phyloP scores from a whole-genome alignment of 2,329 filamentous ascomycete genomes.

The Chaetoscypha palmicola region DNA sequence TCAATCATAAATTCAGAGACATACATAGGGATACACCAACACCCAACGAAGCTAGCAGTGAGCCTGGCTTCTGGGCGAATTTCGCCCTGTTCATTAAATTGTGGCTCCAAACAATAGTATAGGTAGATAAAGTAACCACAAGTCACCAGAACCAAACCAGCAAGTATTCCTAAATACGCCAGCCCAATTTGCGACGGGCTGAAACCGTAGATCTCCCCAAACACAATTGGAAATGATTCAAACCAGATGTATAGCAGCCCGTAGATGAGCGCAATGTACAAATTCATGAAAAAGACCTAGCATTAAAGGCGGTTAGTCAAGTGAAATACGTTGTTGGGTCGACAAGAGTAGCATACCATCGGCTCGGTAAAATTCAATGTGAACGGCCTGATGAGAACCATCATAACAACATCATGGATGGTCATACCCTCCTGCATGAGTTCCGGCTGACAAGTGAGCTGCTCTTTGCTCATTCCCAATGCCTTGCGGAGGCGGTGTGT shows the following conservation, averaged over 20 bases:
- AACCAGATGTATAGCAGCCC: conserved; percentile 57
- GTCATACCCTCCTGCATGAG: conserved; percentile 40
- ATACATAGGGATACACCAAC: conserved; percentile 46
- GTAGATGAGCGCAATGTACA: conserved; percentile 57
- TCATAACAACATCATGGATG: conserved; percentile 38
- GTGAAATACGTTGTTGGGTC: too few relatives aligned
- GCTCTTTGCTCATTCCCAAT: conserved; percentile 38
- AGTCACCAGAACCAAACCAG: conserved; percentile 46
- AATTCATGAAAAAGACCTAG: conserved; percentile 53
- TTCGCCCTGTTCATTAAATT: conserved; percentile 41
- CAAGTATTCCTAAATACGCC: conserved; percentile 49
- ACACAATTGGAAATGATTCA: conserved; percentile 55
- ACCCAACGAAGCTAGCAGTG: conserved; percentile 45
- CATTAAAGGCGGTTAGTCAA: too few relatives aligned
- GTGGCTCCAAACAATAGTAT: conserved; percentile 40
- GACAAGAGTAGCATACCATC: too few relatives aligned
- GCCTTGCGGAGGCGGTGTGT: conserved; percentile 50
- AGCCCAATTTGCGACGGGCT: conserved; percentile 50
- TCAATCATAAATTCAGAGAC: too few relatives aligned
- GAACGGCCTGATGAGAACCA: conserved; percentile 52
- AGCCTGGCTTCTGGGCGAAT: conserved; percentile 46
- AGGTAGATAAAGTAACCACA: conserved; percentile 42
- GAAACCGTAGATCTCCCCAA: conserved; percentile 52
- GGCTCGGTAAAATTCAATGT: conserved; percentile 54
- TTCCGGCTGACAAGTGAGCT: conserved; percentile 54